phyloP scores from a whole-genome alignment of 106 monocot species.

The Dendrobium huoshanense region DNA sequence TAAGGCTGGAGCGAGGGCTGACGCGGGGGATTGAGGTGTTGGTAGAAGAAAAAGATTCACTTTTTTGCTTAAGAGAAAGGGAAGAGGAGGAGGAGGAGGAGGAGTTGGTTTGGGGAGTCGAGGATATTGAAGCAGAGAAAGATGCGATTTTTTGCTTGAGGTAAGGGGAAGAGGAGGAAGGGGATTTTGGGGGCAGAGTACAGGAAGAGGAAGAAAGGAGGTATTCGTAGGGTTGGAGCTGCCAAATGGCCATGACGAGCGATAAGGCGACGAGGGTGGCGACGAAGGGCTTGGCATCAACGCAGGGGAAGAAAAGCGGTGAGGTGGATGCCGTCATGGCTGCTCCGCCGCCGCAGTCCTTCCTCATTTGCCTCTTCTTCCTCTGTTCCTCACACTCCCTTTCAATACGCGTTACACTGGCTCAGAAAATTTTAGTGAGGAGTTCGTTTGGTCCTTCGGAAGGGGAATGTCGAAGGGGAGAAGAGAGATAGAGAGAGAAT shows the following conservation, averaged over 20 bases:
- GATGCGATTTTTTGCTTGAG: conserved; percentile 3
- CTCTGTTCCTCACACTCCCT: not conserved
- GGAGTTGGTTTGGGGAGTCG: not conserved
- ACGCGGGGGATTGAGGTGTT: not conserved
- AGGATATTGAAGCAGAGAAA: not conserved
- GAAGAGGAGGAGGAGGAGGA: not conserved
- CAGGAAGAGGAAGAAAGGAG: conserved; percentile 26
- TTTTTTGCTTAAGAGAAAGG: not conserved
- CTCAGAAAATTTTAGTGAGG: not conserved
- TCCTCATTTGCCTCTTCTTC: not conserved
- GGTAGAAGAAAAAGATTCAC: not conserved
- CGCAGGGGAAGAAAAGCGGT: conserved; percentile 21
- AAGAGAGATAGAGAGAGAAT: not conserved
- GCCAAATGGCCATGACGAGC: conserved; percentile 49
- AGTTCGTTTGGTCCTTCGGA: not conserved
- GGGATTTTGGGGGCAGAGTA: not conserved
- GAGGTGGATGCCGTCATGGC: not conserved
- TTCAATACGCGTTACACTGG: not conserved
- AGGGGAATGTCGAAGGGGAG: not conserved
- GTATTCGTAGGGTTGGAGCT: conserved; percentile 53
- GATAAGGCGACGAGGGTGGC: conserved; percentile 32
- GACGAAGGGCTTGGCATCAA: conserved; percentile 43
- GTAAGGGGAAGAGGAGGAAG: not conserved
- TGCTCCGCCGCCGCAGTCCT: not conserved
- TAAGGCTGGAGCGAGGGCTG: not conserved